These are phyloP conservation scores for Debaryomycetaceae sp. DNA, from an alignment of 1,139 yeast species.

Conservation along the genomic window DNA sequence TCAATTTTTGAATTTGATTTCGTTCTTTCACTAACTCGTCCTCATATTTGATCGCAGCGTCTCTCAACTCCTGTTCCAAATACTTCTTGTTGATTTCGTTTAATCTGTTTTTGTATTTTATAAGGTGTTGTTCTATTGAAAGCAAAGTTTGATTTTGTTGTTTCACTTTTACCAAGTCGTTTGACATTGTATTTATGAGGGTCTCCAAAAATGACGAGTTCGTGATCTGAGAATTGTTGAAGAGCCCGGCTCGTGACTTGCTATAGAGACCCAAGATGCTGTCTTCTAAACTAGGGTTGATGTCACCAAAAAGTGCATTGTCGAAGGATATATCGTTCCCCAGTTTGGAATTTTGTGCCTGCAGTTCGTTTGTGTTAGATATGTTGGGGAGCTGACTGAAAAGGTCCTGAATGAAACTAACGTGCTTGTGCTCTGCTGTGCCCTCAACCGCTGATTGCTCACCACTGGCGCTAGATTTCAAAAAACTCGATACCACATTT, in stretches of 20 bases:
- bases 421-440: slow-evolving; percentile 37
- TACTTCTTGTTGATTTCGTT: slow-evolving; percentile 27
- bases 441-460: slow-evolving; percentile 5
- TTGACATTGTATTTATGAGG: slow-evolving; percentile 27
- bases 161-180: slow-evolving; percentile 29
- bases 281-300: slow-evolving; percentile 60
- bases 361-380: slow-evolving; percentile 4
- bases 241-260: slow-evolving; percentile 57
- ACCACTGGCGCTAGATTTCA: slow-evolving; percentile 12
- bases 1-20: slow-evolving; percentile 14
- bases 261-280: slow-evolving; percentile 54
- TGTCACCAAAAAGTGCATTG: slow-evolving; percentile 77
- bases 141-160: slow-evolving; percentile 35
- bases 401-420: slow-evolving; percentile 42
- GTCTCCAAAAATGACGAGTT: slow-evolving; percentile 51
- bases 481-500: slow-evolving; percentile 48
- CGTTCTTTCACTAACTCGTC: slow-evolving; percentile 20
- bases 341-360: slow-evolving; percentile 8
- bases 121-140: slow-evolving; percentile 29
- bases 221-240: slow-evolving; percentile 58
- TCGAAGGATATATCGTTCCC: slow-evolving; percentile 47
- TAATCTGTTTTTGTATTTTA: slow-evolving; percentile 24
- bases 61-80: slow-evolving; percentile 22
- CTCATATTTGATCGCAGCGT: slow-evolving; percentile 17
- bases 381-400: slow-evolving; percentile 14